phyloP scores from a whole-genome alignment of 2,329 filamentous ascomycete species.

The Ophiocordyceps camponoti-floridani region DNA sequence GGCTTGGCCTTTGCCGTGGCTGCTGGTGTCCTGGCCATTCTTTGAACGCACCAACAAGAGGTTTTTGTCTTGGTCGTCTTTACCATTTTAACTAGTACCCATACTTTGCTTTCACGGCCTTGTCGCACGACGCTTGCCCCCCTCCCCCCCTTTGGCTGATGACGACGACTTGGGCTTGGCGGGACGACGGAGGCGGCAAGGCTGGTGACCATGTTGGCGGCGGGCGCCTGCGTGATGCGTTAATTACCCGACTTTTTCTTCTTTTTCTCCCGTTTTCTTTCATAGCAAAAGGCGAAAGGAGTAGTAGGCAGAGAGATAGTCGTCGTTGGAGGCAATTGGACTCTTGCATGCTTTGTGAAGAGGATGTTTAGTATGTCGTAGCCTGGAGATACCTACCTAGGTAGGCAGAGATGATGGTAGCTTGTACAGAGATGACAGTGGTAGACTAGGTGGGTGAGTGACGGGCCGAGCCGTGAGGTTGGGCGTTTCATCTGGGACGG shows the following conservation, averaged over 20 bases:
- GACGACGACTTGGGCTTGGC: neutral
- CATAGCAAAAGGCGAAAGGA: slow-evolving; percentile 18
- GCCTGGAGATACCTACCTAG: neutral
- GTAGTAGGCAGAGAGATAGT: slow-evolving; percentile 6
- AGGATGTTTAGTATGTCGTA: neutral
- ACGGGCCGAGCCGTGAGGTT: neutral
- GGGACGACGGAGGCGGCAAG: slow-evolving; percentile 1
- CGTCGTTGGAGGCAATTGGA: slow-evolving; percentile 1
- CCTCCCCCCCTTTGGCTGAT: neutral
- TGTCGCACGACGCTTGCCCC: neutral
- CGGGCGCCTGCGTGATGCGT: slow-evolving; percentile 8
- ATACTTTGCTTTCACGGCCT: neutral
- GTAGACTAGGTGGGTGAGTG: neutral
- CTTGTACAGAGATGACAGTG: neutral
- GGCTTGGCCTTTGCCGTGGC: slow-evolving; percentile 28
- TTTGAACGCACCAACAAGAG: slow-evolving; percentile 15
- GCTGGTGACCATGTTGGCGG: slow-evolving; percentile 6
- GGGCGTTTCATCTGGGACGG: neutral
- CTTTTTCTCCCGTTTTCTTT: slow-evolving; percentile 3
- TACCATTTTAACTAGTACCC: neutral
- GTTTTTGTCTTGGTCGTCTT: slow-evolving; percentile 1
- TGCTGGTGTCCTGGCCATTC: slow-evolving; percentile 31
- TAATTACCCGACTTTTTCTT: slow-evolving; percentile 6
- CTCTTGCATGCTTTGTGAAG: neutral
- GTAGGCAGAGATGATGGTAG: too few species aligned